Evolutionary conservation across 352 stramenopile species (phyloP).

Genomic region (Phytophthora podocarpi): DNA sequence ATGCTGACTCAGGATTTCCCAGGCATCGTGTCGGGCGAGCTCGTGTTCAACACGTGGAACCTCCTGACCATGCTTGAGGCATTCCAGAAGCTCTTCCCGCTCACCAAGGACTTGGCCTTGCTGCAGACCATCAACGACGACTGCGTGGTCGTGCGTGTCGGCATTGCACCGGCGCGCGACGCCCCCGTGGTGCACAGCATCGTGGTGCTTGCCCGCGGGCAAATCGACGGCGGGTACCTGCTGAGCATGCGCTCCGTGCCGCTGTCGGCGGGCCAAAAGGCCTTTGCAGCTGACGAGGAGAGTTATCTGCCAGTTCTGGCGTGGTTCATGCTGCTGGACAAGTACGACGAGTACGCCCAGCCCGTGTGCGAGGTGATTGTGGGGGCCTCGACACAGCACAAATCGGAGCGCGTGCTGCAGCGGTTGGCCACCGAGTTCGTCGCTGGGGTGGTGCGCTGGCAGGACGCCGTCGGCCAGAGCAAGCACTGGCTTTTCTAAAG

Average conservation of each 20-base stretch:
- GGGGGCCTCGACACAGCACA: conserved; percentile 37
- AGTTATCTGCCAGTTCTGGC: conserved; percentile 36
- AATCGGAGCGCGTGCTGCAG: conserved; percentile 24
- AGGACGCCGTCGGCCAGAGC: conserved; percentile 40
- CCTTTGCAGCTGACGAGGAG: conserved; percentile 36
- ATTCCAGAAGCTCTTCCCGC: conserved; percentile 42
- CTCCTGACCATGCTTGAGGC: conserved; percentile 34
- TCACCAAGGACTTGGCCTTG: conserved; percentile 45
- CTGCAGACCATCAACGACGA: conserved; percentile 55
- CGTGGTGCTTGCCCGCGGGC: conserved; percentile 45
- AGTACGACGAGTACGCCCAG: conserved; percentile 34
- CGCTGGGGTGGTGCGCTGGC: conserved; percentile 41
- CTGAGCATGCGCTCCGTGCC: conserved; percentile 48
- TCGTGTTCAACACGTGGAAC: conserved; percentile 53
- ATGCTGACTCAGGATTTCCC: conserved; percentile 43
- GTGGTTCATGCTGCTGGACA: conserved; percentile 54
- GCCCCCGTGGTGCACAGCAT: conserved; percentile 46
- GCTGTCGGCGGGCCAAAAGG: conserved; percentile 37
- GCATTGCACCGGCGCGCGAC: conserved; percentile 30
- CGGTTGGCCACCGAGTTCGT: conserved; percentile 27
- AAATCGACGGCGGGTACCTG: conserved; percentile 52
- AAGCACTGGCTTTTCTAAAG: conserved; percentile 36
- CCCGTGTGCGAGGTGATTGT: conserved; percentile 45
- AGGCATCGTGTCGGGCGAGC: conserved; percentile 36
- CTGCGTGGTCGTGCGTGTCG: conserved; percentile 45